Evolutionary conservation across 352 stramenopile genomes (phyloP).

Genomic region (Pythium aphanidermatum): DNA sequence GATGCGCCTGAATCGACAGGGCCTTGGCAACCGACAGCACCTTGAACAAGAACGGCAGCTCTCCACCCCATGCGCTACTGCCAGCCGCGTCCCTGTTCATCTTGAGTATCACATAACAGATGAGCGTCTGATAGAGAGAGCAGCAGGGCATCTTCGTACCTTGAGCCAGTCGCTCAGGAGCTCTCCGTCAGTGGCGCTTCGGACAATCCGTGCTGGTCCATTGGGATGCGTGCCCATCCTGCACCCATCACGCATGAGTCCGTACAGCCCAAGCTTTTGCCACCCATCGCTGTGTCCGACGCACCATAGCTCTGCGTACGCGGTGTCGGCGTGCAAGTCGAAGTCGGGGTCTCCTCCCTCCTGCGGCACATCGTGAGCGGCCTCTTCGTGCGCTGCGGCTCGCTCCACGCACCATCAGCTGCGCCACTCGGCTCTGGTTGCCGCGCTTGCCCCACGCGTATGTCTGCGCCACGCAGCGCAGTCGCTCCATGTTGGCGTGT

Average conservation of each 20-base stretch:
- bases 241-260: slow-evolving; percentile 10
- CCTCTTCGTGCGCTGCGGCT: not conserved
- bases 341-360: slow-evolving; percentile 43
- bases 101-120: slow-evolving; percentile 15
- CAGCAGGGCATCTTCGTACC: slow-evolving; percentile 19
- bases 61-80: slow-evolving; percentile 27
- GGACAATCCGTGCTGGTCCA: slow-evolving; percentile 77
- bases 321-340: slow-evolving; percentile 28
- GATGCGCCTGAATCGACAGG: slow-evolving; percentile 96
- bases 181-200: slow-evolving; percentile 31
- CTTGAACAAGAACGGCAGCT: slow-evolving; percentile 98
- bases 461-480: slow-evolving; percentile 81
- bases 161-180: slow-evolving; percentile 71
- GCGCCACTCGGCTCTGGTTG: slow-evolving; percentile 73
- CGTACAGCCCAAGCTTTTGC: not conserved
- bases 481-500: slow-evolving; percentile 47
- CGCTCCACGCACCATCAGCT: slow-evolving; percentile 85
- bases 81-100: slow-evolving; percentile 33
- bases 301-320: slow-evolving; percentile 89
- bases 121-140: not conserved
- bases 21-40: slow-evolving; percentile 96
- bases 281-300: too few species aligned
- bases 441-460: slow-evolving; percentile 91
- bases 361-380: slow-evolving; percentile 13
- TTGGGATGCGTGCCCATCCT: slow-evolving; percentile 95